Percentiles rank a stretch among this genome's conserved stretches.
phyloP scores from a whole-genome alignment of 257 asterid species.

The Forsythia viridissima region DNA sequence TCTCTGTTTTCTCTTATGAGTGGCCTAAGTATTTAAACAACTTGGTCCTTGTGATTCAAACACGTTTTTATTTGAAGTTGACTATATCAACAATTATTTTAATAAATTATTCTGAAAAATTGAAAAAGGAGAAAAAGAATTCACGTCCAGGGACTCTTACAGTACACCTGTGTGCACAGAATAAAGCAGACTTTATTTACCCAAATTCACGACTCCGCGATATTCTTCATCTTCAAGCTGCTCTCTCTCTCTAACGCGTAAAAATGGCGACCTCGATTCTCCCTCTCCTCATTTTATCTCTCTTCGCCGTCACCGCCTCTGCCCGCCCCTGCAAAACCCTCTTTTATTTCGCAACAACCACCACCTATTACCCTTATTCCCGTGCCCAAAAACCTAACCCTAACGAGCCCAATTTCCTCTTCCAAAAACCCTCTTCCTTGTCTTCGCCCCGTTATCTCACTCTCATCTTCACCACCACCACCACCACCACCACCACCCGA shows the following conservation, averaged over 20 bases:
- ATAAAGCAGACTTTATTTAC: background rate
- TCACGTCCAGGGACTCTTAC: background rate
- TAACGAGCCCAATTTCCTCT: conserved; percentile 21
- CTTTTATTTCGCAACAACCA: conserved; percentile 54
- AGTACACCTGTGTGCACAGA: background rate
- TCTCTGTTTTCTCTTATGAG: too few relatives aligned
- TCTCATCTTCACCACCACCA: conserved; percentile 47
- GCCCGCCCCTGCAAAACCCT: conserved; percentile 84
- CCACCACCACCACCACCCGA: conserved; percentile 26
- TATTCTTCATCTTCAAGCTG: background rate
- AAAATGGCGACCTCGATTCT: conserved; percentile 48
- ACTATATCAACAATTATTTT: too few relatives aligned
- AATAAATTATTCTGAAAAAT: too few relatives aligned
- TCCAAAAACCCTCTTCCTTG: conserved; percentile 13
- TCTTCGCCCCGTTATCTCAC: conserved; percentile 44
- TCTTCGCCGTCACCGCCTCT: conserved; percentile 44
- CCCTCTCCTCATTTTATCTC: conserved; percentile 36
- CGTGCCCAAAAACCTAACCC: conserved; percentile 42
- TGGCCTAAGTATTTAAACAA: too few relatives aligned
- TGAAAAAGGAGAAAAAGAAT: too few relatives aligned
- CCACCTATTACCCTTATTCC: conserved; percentile 33
- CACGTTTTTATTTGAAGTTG: too few relatives aligned
- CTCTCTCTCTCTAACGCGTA: background rate
- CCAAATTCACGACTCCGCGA: background rate
- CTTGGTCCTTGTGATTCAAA: too few relatives aligned